Evolutionary conservation across 2,329 filamentous ascomycete genomes (phyloP).

Genomic region (Hawksworthiomyces lignivorus): DNA sequence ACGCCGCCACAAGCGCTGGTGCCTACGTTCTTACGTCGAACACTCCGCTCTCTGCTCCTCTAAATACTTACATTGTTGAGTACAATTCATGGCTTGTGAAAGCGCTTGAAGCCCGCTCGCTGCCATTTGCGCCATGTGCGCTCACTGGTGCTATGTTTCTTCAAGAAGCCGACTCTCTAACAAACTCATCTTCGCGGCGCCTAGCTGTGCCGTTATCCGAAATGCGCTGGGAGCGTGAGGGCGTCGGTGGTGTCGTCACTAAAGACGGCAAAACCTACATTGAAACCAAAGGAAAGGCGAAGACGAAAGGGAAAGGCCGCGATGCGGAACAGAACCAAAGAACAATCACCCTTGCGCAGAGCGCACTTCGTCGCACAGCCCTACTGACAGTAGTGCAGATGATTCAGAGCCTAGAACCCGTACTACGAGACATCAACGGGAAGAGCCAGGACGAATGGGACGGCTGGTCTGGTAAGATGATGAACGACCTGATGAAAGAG

Average conservation of each 20-base stretch:
- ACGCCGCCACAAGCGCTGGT: slow-evolving; percentile 59
- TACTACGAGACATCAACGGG: slow-evolving; percentile 72
- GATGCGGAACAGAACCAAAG: slow-evolving; percentile 28
- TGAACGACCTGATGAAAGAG: slow-evolving; percentile 71
- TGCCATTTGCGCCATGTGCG: slow-evolving; percentile 71
- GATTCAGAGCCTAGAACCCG: slow-evolving; percentile 77
- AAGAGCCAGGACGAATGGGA: slow-evolving; percentile 93
- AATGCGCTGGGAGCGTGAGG: slow-evolving; percentile 79
- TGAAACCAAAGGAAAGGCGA: slow-evolving; percentile 31
- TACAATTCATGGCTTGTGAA: slow-evolving; percentile 78
- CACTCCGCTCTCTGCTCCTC: slow-evolving; percentile 70
- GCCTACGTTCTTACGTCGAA: slow-evolving; percentile 78
- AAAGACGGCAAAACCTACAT: slow-evolving; percentile 54
- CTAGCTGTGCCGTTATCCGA: slow-evolving; percentile 83
- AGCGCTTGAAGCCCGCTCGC: slow-evolving; percentile 62
- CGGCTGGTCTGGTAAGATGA: slow-evolving; percentile 80
- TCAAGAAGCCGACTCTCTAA: slow-evolving; percentile 68
- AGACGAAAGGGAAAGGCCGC: neutral
- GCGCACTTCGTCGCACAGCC: slow-evolving; percentile 70
- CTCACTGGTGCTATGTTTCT: slow-evolving; percentile 67
- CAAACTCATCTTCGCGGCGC: slow-evolving; percentile 63
- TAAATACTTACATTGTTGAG: slow-evolving; percentile 75
- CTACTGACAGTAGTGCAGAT: slow-evolving; percentile 72
- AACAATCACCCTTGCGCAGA: slow-evolving; percentile 58
- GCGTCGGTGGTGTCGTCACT: slow-evolving; percentile 54